Percentiles rank a stretch among this genome's conserved stretches.
Conservation (phyloP, 2,329 filamentous ascomycete species). For the Ramichloridium luteum region DNA sequence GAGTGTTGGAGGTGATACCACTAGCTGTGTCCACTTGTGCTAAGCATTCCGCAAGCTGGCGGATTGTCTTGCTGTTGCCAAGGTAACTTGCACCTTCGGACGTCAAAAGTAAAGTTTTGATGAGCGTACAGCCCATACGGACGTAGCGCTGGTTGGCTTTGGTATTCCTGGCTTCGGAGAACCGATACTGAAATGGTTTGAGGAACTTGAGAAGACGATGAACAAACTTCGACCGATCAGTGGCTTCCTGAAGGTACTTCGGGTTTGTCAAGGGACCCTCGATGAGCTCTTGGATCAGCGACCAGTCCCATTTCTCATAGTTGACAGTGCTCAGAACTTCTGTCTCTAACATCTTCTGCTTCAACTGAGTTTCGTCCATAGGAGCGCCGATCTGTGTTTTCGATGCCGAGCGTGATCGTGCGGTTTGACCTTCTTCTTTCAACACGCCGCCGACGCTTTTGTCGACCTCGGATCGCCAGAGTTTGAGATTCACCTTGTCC, state of each 20-base stretch:
- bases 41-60: conserved; percentile 89
- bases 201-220: conserved; percentile 93
- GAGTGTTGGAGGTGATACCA: conserved; percentile 61
- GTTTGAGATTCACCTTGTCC: conserved; percentile 86
- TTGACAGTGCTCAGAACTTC: conserved; percentile 82
- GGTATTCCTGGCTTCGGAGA: conserved; percentile 79
- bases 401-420: conserved; percentile 33
- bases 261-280: conserved; percentile 85
- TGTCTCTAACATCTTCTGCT: conserved; percentile 58
- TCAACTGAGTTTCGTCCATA: conserved; percentile 52
- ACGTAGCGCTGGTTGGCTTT: conserved; percentile 92
- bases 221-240: conserved; percentile 90
- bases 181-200: conserved; percentile 90
- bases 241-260: conserved; percentile 84
- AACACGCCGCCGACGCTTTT: conserved; percentile 9
- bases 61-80: conserved; percentile 79
- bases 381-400: conserved; percentile 47
- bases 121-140: conserved; percentile 73
- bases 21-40: conserved; percentile 85
- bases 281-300: conserved; percentile 77
- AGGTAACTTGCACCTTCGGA: conserved; percentile 75
- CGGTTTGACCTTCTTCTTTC: conserved; percentile 20
- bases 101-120: conserved; percentile 76
- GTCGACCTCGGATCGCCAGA: conserved; percentile 58
- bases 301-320: conserved; percentile 95